Evolutionary conservation across 805 yeast species (phyloP).

Genomic region (Ogataea ramenticola): DNA sequence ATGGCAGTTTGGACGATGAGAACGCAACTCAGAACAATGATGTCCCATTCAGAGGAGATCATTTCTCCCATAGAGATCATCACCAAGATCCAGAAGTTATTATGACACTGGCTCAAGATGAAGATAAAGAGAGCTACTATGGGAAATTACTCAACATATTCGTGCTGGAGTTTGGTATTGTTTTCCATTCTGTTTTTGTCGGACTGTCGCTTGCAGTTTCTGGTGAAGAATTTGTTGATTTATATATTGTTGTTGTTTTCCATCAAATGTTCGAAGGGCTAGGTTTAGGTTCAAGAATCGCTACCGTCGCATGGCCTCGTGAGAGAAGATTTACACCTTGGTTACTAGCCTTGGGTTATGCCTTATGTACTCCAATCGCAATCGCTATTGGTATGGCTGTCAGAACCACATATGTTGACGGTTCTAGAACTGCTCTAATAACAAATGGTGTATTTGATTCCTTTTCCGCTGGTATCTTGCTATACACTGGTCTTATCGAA

Average conservation of each 20-base stretch:
- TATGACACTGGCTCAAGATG: conserved; percentile 29
- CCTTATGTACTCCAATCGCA: conserved; percentile 64
- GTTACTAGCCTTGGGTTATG: conserved; percentile 42
- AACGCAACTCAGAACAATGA: conserved; percentile 21
- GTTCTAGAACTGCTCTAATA: conserved; percentile 50
- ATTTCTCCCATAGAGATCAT: conserved; percentile 32
- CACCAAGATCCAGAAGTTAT: conserved; percentile 38
- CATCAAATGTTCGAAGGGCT: conserved; percentile 85
- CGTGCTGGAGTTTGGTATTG: conserved; percentile 69
- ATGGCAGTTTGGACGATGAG: conserved; percentile 20
- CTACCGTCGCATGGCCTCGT: conserved; percentile 42
- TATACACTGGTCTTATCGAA: conserved; percentile 74
- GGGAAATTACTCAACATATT: conserved; percentile 50
- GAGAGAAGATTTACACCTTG: conserved; percentile 46
- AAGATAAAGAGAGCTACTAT: conserved; percentile 38
- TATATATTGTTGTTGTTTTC: conserved; percentile 63
- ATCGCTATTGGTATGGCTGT: conserved; percentile 76
- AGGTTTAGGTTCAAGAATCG: conserved; percentile 75
- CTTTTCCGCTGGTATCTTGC: conserved; percentile 68
- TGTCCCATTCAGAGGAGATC: conserved; percentile 28
- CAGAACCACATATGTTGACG: conserved; percentile 52
- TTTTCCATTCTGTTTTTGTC: conserved; percentile 78
- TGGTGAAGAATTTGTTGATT: conserved; percentile 65
- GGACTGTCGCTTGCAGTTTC: conserved; percentile 75
- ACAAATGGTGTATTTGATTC: conserved; percentile 71